Evolutionary conservation across 176 grass and related monocot genomes (phyloP), one percentile per base, ranked within the genome.

Genomic region (Triticum dicoccoides): DNA sequence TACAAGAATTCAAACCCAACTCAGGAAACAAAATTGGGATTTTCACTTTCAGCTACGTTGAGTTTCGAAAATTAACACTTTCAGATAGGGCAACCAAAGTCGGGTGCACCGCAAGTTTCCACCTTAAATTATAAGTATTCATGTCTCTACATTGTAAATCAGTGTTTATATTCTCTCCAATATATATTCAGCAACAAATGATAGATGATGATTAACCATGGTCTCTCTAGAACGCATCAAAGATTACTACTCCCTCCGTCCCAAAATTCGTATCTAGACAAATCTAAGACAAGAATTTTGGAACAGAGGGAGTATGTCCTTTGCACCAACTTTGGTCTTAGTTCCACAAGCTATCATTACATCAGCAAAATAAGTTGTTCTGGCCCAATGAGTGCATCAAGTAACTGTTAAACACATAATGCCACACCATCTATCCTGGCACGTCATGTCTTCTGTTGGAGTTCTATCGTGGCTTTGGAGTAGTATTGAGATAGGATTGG

Each of bases 331-430:
- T 6, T 27, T 67, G 3, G 34, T 52, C 73, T 66, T 89, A 75
- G 5, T 35, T 76, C 77, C 66, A 81, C 7, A 9, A 80, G 33
- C 3, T 67, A 21, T 52, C 38, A 86, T 59, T 35, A 39, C 74
- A 65, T 63, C 35, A 39, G 61, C 15, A 82, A 65, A 13, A 32
- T 63, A 15, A 10, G 44, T 47, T 47, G 11, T 47, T 47, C 44
- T 47, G 0, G 44, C 8, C 92, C 80, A 92, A 92, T 80, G 94
- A 92, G 32, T 32, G 32, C 32, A 32, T 32, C 32, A 32, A 32
- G 32, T 32, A 32, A 32, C 45, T 87, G 90, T 35, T 35, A 35
- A 35, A 35, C 35, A 35, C 35, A 6, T 35, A 6, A 35, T 35
- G 35, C 35, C 5, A 2, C 35, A 35, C 35, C 35, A 35, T 35